Evolutionary conservation across 2,329 filamentous ascomycete genomes (phyloP).

Genomic region (Trichoderma aggressivum): DNA sequence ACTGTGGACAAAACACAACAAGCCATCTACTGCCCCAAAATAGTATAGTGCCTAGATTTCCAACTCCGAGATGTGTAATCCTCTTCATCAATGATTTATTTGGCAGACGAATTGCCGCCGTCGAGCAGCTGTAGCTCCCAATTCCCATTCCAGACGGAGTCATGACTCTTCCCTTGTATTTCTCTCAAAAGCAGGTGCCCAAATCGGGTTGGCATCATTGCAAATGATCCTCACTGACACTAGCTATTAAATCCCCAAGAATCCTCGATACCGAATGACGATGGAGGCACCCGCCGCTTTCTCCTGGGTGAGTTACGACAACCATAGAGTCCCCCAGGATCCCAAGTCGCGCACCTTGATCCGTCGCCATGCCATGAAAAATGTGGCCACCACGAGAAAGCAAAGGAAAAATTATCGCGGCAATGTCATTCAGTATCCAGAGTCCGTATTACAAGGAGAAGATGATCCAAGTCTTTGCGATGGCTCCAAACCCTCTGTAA

Average conservation of each 20-base stretch:
- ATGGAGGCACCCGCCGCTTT: neutral
- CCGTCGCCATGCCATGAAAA: neutral
- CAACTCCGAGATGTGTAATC: neutral
- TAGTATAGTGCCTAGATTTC: neutral
- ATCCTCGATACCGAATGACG: neutral
- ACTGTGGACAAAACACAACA: neutral
- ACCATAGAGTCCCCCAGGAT: constrained; percentile 2
- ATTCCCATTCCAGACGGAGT: neutral
- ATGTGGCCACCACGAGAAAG: neutral
- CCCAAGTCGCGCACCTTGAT: constrained; percentile 1
- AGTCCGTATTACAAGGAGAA: neutral
- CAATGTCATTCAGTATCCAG: neutral
- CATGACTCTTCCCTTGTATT: neutral
- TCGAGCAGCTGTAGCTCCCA: neutral
- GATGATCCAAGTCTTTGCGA: neutral
- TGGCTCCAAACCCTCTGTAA: neutral
- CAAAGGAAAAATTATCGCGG: constrained; percentile 4
- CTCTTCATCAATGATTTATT: neutral
- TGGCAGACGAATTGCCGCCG: neutral
- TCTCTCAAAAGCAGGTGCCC: neutral
- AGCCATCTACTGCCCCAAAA: neutral
- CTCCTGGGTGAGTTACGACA: constrained; percentile 10
- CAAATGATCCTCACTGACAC: neutral
- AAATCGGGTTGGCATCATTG: neutral
- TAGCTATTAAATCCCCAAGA: neutral